phyloP scores from a whole-genome alignment of 192 early-diverging fungal genomes.

The Geranomyces michiganensis region DNA sequence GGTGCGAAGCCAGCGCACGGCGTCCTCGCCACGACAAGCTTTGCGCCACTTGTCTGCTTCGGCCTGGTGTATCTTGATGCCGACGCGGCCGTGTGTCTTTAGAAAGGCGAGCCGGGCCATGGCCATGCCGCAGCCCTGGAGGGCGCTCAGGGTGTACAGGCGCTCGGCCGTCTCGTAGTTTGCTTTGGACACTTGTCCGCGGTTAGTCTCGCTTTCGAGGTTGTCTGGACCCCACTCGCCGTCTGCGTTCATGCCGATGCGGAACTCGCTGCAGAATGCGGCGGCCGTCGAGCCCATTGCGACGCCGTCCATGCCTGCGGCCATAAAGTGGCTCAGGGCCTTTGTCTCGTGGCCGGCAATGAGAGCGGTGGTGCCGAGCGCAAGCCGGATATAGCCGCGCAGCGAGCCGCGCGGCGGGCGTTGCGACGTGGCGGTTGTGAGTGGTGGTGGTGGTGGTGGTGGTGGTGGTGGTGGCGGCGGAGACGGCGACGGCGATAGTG shows the following conservation, averaged over 20 bases:
- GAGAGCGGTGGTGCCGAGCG: constrained; percentile 13
- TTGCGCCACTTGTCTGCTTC: constrained; percentile 39
- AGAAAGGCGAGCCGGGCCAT: constrained; percentile 53
- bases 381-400: not conserved
- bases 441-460: not conserved
- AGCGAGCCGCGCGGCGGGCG: constrained; percentile 3
- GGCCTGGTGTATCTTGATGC: constrained; percentile 50
- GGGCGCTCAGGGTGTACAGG: constrained; percentile 39
- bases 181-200: constrained; percentile 3
- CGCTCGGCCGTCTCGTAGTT: constrained; percentile 44
- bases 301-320: constrained; percentile 17
- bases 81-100: constrained; percentile 52
- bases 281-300: constrained; percentile 28
- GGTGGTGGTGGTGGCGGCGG: not conserved
- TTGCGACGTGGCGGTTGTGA: not conserved
- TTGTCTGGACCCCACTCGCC: not conserved
- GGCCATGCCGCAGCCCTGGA: constrained; percentile 43
- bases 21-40: constrained; percentile 12
- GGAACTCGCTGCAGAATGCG: constrained; percentile 47
- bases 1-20: constrained; percentile 40
- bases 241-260: constrained; percentile 11
- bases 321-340: constrained; percentile 22
- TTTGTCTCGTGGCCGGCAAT: constrained; percentile 7
- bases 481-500: not conserved
- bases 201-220: not conserved